phyloP scores from a whole-genome alignment of 805 yeast species.

The Torulaspora franciscae region DNA sequence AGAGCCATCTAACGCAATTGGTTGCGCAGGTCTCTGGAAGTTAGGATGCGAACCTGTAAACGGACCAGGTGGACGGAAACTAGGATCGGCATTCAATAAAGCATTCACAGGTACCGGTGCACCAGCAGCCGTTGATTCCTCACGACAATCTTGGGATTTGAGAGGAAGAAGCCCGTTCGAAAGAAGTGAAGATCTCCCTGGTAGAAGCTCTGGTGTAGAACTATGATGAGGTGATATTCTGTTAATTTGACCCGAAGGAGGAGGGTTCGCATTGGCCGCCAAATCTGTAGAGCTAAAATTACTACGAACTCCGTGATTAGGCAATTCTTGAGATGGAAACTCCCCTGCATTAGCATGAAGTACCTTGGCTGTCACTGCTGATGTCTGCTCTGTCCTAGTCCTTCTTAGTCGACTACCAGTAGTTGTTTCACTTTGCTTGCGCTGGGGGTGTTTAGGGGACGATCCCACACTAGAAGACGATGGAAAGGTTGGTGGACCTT shows the following conservation, averaged over 20 bases:
- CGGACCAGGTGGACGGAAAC: too few species aligned
- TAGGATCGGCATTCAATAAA: not conserved
- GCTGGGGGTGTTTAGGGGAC: constrained; percentile 16
- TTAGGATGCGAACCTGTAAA: too few species aligned
- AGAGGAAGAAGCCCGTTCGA: constrained; percentile 27
- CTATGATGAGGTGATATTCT: constrained; percentile 7
- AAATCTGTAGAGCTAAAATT: not conserved
- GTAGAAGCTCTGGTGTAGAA: constrained; percentile 16
- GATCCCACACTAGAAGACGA: constrained; percentile 16
- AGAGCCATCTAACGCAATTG: too few species aligned
- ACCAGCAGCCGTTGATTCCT: not conserved
- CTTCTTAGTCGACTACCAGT: constrained; percentile 9
- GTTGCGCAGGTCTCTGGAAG: too few species aligned
- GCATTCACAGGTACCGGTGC: not conserved
- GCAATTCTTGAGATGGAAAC: not conserved
- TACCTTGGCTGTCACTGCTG: not conserved
- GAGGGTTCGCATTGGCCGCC: not conserved
- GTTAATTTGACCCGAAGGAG: constrained; percentile 3
- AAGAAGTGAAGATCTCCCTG: constrained; percentile 15
- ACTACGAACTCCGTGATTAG: not conserved
- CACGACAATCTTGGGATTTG: constrained; percentile 2
- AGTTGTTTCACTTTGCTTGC: constrained; percentile 1
- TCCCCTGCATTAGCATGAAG: not conserved
- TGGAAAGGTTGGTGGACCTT: constrained; percentile 7
- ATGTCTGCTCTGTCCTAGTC: constrained; percentile 13